Evolutionary conservation across 345 rosid genomes (phyloP).

Genomic region (Citrus hindsii): DNA sequence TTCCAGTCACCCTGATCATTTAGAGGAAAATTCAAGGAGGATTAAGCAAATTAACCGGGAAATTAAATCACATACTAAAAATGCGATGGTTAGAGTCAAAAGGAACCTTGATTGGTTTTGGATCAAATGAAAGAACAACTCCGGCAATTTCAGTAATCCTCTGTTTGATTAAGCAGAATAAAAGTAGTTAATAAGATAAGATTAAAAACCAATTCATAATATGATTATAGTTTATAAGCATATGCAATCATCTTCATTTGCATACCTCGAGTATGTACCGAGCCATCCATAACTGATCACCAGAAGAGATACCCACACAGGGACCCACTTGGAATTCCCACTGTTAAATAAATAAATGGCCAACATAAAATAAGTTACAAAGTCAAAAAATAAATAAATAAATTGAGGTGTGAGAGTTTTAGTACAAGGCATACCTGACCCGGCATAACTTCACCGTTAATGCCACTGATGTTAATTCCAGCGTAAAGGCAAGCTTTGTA

Average conservation of each 20-base stretch:
- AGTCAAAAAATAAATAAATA: background rate
- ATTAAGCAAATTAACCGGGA: background rate
- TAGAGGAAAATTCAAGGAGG: background rate
- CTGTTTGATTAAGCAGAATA: conserved; percentile 31
- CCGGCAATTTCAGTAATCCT: conserved; percentile 81
- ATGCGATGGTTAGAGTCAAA: background rate
- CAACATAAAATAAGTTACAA: background rate
- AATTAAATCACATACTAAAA: background rate
- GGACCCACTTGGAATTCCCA: conserved; percentile 96
- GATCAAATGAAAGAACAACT: conserved; percentile 69
- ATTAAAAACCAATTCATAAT: too few relatives aligned
- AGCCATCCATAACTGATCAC: conserved; percentile 77
- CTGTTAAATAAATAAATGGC: conserved; percentile 18
- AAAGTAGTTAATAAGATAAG: too few relatives aligned
- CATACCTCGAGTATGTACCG: conserved; percentile 80
- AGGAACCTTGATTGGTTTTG: conserved; percentile 75
- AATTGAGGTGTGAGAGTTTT: background rate
- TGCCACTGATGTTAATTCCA: conserved; percentile 70
- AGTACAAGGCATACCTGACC: conserved; percentile 45
- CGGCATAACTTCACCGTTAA: conserved; percentile 90
- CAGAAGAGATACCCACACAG: conserved; percentile 61
- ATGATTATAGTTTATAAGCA: too few relatives aligned
- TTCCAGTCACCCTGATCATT: conserved; percentile 76
- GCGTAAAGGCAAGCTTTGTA: conserved; percentile 89
- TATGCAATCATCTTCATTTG: background rate